phyloP scores from a whole-genome alignment of 2,329 filamentous ascomycete genomes.

The Cytospora chrysosperma region DNA sequence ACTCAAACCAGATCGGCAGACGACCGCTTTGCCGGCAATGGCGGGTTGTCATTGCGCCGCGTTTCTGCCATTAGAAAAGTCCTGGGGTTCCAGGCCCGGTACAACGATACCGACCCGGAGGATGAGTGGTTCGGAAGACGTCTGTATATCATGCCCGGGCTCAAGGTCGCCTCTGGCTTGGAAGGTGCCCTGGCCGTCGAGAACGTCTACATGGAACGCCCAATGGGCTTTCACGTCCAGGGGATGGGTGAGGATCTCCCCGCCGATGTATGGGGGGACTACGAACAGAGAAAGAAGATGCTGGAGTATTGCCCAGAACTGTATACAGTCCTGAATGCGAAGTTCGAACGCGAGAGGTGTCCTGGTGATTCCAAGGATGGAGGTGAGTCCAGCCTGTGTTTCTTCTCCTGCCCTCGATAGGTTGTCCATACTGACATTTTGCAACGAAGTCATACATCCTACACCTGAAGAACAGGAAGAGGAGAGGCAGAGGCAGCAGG shows the following conservation, averaged over 20 bases:
- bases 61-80: conserved; percentile 50
- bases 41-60: conserved; percentile 53
- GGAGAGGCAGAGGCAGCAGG: not conserved
- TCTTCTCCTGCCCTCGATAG: not conserved
- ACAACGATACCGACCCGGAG: conserved; percentile 51
- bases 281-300: conserved; percentile 47
- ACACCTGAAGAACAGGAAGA: conserved; percentile 5
- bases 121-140: conserved; percentile 56
- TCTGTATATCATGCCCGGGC: conserved; percentile 46
- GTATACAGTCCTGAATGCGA: conserved; percentile 54
- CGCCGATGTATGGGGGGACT: conserved; percentile 48
- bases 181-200: conserved; percentile 29
- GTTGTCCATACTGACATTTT: not conserved
- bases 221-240: conserved; percentile 59
- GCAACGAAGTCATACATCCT: conserved; percentile 16
- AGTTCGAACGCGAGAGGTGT: conserved; percentile 24
- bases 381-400: conserved; percentile 3
- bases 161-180: conserved; percentile 42
- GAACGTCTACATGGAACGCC: conserved; percentile 32
- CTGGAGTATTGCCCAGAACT: conserved; percentile 60
- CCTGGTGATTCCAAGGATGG: conserved; percentile 21
- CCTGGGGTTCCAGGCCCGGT: conserved; percentile 48
- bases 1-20: not conserved
- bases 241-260: conserved; percentile 47
- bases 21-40: conserved; percentile 47